These are phyloP conservation scores for Aspergillus sp. DNA, from an alignment of 2,329 filamentous ascomycete genomes.

Conservation along the genomic window DNA sequence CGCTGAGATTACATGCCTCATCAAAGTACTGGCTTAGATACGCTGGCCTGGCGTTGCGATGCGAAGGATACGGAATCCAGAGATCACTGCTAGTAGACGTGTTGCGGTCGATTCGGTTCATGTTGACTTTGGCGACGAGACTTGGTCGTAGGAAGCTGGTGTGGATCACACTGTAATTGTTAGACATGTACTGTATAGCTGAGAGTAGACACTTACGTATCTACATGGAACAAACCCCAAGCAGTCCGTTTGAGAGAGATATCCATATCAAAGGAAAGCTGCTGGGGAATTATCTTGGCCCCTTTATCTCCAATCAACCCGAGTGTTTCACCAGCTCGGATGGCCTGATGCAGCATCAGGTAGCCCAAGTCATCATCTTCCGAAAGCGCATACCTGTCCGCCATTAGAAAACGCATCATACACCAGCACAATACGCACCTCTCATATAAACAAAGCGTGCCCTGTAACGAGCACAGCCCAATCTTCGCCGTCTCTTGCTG, in stretches of 20 bases:
- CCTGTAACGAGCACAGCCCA: conserved; percentile 27
- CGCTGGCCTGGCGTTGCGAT: conserved; percentile 20
- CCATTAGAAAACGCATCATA: background rate
- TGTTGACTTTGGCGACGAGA: conserved; percentile 28
- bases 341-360: conserved; percentile 31
- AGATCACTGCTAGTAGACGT: conserved; percentile 12
- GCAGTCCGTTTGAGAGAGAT: conserved; percentile 25
- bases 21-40: conserved; percentile 28
- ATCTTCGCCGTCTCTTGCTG: conserved; percentile 15
- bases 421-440: conserved; percentile 14
- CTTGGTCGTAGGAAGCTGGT: conserved; percentile 29
- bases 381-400: conserved; percentile 26
- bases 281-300: conserved; percentile 13
- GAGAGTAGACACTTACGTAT: conserved; percentile 24
- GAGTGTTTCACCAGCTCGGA: conserved; percentile 26
- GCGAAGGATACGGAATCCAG: conserved; percentile 30
- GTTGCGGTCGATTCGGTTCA: conserved; percentile 14
- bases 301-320: conserved; percentile 24
- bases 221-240: conserved; percentile 34
- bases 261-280: conserved; percentile 24
- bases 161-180: conserved; percentile 24
- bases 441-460: conserved; percentile 31
- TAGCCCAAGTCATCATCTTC: conserved; percentile 32
- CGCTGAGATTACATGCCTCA: conserved; percentile 27
- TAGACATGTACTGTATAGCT: background rate